Evolutionary conservation across 768 basidiomycete species (phyloP).

Genomic region (Mycena alexandri): DNA sequence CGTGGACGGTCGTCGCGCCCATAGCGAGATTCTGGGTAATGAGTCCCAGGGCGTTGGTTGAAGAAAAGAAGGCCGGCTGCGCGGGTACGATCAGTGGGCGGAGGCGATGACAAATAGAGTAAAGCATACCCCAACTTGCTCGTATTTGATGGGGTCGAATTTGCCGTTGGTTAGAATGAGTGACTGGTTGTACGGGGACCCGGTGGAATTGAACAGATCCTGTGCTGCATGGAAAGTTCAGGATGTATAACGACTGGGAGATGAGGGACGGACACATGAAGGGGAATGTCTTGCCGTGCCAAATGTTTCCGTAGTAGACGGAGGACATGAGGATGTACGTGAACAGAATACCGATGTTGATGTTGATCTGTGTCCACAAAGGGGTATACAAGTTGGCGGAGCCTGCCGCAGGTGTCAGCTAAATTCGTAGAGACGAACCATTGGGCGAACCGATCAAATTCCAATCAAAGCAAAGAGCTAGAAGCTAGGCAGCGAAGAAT

Average conservation of each 20-base stretch:
- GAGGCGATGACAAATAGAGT: slow-evolving; percentile 21
- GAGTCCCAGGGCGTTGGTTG: slow-evolving; percentile 43
- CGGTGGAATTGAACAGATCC: slow-evolving; percentile 27
- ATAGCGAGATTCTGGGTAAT: slow-evolving; percentile 39
- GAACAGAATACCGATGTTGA: slow-evolving; percentile 39
- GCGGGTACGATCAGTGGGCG: slow-evolving; percentile 22
- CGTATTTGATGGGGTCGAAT: slow-evolving; percentile 41
- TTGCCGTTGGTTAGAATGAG: slow-evolving; percentile 44
- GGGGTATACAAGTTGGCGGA: slow-evolving; percentile 25
- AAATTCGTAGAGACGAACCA: slow-evolving; percentile 24
- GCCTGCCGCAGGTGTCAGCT: slow-evolving; percentile 27
- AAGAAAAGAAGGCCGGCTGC: slow-evolving; percentile 52
- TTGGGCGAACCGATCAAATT: slow-evolving; percentile 41
- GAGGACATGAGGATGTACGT: slow-evolving; percentile 41
- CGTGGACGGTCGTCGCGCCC: slow-evolving; percentile 40
- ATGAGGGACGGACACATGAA: slow-evolving; percentile 33
- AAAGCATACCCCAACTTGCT: slow-evolving; percentile 30
- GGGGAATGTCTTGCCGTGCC: slow-evolving; percentile 38
- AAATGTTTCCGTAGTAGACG: slow-evolving; percentile 42
- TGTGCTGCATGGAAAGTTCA: slow-evolving; percentile 38
- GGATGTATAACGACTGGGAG: slow-evolving; percentile 31
- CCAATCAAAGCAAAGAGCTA: slow-evolving; percentile 47
- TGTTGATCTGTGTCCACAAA: slow-evolving; percentile 38
- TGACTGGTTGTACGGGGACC: slow-evolving; percentile 42
- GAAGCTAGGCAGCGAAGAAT: slow-evolving; percentile 36